A percentile compares a stretch with the other conserved stretches of the same genome.
These are phyloP conservation scores for Pseudopithomyces chartarum DNA, from an alignment of 2,329 filamentous ascomycete genomes.

Conservation along the genomic window DNA sequence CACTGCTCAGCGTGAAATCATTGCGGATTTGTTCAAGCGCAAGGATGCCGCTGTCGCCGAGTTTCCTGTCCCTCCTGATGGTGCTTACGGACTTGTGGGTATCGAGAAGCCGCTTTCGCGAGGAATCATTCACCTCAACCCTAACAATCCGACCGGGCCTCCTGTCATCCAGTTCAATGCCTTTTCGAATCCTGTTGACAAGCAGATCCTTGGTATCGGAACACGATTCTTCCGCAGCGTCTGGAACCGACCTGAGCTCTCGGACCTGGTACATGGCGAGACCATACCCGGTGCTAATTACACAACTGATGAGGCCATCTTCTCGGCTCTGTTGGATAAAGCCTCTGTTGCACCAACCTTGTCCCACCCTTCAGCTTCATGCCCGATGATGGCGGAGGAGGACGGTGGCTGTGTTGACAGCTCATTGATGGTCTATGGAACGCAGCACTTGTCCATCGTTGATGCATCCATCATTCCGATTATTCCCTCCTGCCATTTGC, in stretches of 20 bases:
- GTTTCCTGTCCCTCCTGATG: conserved; percentile 44
- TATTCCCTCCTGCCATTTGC: conserved; percentile 34
- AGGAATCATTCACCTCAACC: conserved; percentile 42
- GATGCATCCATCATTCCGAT: conserved; percentile 41
- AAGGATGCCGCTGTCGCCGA: conserved; percentile 29
- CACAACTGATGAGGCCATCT: conserved; percentile 28
- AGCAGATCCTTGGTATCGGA: conserved; percentile 35
- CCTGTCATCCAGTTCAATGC: conserved; percentile 33
- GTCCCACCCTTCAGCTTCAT: conserved; percentile 38
- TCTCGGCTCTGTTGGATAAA: conserved; percentile 22
- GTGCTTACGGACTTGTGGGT: conserved; percentile 26
- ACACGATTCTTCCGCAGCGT: conserved; percentile 41
- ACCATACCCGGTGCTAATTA: conserved; percentile 28
- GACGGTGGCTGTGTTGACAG: conserved; percentile 21
- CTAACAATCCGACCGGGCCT: conserved; percentile 33
- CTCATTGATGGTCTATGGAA: conserved; percentile 38
- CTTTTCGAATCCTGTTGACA: conserved; percentile 33
- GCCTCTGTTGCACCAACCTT: conserved; percentile 28
- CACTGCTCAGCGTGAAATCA: conserved; percentile 24
- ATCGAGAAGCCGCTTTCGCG: conserved; percentile 40
- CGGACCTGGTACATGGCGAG: conserved; percentile 27
- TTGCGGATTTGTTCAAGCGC: conserved; percentile 23
- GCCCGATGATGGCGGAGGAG: conserved; percentile 23
- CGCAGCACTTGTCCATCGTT: conserved; percentile 29
- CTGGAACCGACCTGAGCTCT: conserved; percentile 32